These are phyloP conservation scores for Rhodotorula sphaerocarpa DNA, from an alignment of 768 basidiomycete species.

Conservation along the genomic window DNA sequence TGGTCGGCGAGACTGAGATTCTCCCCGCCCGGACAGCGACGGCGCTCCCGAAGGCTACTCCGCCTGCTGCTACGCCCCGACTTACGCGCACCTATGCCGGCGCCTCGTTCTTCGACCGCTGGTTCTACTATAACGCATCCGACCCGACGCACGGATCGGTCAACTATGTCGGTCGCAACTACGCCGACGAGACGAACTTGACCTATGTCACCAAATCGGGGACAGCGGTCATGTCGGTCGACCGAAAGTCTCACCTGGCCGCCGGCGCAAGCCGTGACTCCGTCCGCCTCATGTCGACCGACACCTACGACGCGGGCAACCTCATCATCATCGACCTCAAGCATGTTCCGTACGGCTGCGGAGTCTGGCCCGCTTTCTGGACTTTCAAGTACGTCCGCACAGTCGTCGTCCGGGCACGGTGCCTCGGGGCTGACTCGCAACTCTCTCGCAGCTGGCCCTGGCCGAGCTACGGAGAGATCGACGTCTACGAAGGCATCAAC, in stretches of 20 bases:
- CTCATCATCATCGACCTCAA: slow-evolving; percentile 19
- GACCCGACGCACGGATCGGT: slow-evolving; percentile 5
- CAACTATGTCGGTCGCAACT: slow-evolving; percentile 1
- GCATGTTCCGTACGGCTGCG: slow-evolving; percentile 4
- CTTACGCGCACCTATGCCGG: not conserved
- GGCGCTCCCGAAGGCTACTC: not conserved
- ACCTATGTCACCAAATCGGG: not conserved
- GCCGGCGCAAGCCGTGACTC: not conserved
- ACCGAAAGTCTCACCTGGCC: slow-evolving; percentile 3
- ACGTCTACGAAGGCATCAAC: slow-evolving; percentile 44
- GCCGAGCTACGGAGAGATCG: slow-evolving; percentile 49
- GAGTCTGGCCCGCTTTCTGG: slow-evolving; percentile 18
- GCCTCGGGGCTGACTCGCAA: not conserved
- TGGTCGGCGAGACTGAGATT: not conserved
- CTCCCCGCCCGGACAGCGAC: too few relatives aligned
- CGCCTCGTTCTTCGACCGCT: not conserved
- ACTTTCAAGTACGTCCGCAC: not conserved
- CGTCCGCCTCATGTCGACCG: slow-evolving; percentile 1
- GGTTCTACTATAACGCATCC: not conserved
- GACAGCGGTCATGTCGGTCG: slow-evolving; percentile 7
- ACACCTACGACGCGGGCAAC: slow-evolving; percentile 5
- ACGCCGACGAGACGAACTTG: not conserved
- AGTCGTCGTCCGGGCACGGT: not conserved
- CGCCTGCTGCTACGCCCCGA: not conserved
- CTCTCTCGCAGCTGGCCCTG: not conserved